These are phyloP conservation scores for Meyerozyma guilliermondii DNA, from an alignment of 1,139 yeast species.

Conservation along the genomic window DNA sequence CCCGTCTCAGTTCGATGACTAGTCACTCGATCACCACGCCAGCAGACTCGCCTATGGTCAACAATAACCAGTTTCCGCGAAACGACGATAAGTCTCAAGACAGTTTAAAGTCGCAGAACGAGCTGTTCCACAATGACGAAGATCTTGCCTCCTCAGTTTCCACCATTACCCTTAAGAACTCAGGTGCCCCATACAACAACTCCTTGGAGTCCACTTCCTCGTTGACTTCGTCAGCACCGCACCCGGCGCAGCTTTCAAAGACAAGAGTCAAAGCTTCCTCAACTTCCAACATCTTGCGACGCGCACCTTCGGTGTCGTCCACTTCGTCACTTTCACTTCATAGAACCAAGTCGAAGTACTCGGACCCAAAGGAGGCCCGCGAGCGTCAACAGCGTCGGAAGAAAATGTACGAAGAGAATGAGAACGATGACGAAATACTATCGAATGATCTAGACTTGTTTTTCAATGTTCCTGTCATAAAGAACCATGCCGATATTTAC, in stretches of 20 bases:
- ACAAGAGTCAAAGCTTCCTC: constrained; percentile 6
- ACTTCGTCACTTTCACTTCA: constrained; percentile 16
- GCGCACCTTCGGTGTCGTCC: constrained; percentile 1
- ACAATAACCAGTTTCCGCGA: neutral
- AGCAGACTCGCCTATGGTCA: constrained; percentile 1
- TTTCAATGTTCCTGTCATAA: constrained; percentile 43
- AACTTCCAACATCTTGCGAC: constrained; percentile 5
- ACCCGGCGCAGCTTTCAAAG: constrained; percentile 3
- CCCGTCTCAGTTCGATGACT: constrained; percentile 37
- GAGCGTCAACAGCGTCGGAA: constrained; percentile 37
- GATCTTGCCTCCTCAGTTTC: constrained; percentile 17
- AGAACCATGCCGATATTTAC: constrained; percentile 32
- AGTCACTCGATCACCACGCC: constrained; percentile 18
- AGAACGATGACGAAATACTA: constrained; percentile 38
- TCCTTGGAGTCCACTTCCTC: neutral
- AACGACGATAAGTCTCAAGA: neutral
- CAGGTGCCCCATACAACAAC: neutral
- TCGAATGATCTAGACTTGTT: constrained; percentile 36
- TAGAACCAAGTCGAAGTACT: constrained; percentile 33
- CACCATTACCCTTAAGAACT: constrained; percentile 17
- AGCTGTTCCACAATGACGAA: constrained; percentile 1
- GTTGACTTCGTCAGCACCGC: neutral
- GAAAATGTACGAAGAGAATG: constrained; percentile 40
- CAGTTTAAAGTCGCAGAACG: neutral
- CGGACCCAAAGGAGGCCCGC: constrained; percentile 33